Evolutionary conservation across 106 monocot species (phyloP), one percentile per base, ranked within the genome.

Genomic region (Dioscorea alata): DNA sequence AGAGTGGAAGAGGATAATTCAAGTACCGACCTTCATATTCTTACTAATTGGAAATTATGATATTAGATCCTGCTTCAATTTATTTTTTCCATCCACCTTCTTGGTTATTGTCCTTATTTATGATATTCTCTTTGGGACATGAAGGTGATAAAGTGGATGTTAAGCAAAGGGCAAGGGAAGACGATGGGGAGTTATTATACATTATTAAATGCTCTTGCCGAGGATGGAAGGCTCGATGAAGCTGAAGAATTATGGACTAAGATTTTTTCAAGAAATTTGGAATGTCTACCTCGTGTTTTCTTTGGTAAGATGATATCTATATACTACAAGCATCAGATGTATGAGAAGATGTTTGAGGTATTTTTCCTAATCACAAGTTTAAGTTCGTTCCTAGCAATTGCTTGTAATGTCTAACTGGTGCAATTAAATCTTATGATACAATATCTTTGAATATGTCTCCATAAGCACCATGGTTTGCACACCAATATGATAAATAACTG

Each of bases 341-440:
- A 92, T 60, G 84, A 92, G 12, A 92, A 97, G 80, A 82, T 97
- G 87, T 97, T 97, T 76, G 89, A 92, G 89, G 97, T 97, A 83
- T 42, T 42, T 42, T 42, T 42, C 42, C 6, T 42, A 6, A 42
- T 42, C 42, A 42, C 42, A 42, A 42, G 42, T 42, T 42, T 42
- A 42, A 42, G 42, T 42, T 42, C 42, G 6, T 42, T 42, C 10
- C 42, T 8, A 42, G 10, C 42, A 6, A 42, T 42, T 42, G 42
- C 42, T 42, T 42, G 42, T 0, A 42, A 42, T 42, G 6, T 42
- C 42, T 0, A 6, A 42, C 42, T 42, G 10, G 9, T 42, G 5
- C 42, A 42, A 28, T 42, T 42, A 42, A 42, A 42, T 42, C 42
- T 6, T 10, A 42, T 10, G 10, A 42, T 10, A 42, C 6, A 10